A percentile compares a stretch with the other conserved stretches of the same genome.
These are phyloP conservation scores for Coemansia sp. DNA, from an alignment of 371 early-diverging fungal species.

Conservation along the genomic window DNA sequence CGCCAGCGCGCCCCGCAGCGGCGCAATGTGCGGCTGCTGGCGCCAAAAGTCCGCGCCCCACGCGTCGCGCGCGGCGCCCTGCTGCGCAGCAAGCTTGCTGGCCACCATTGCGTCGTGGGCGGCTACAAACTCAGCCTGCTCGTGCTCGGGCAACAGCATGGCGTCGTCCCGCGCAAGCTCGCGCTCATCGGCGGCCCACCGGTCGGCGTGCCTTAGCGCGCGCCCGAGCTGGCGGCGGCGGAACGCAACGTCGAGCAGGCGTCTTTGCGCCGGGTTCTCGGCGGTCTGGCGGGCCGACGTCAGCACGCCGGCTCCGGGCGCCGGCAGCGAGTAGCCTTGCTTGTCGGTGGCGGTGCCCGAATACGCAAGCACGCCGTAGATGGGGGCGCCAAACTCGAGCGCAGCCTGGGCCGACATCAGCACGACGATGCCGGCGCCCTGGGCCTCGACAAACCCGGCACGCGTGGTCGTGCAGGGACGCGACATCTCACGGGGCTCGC, in stretches of 20 bases:
- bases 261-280: constrained; percentile 67
- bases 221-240: constrained; percentile 78
- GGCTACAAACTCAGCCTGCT: neutral
- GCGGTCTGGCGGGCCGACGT: constrained; percentile 82
- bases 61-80: constrained; percentile 53
- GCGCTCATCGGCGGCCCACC: constrained; percentile 67
- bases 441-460: constrained; percentile 94
- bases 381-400: constrained; percentile 91
- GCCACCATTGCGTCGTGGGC: neutral
- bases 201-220: constrained; percentile 78
- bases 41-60: constrained; percentile 73
- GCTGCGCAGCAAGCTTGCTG: constrained; percentile 15
- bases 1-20: constrained; percentile 89
- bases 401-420: constrained; percentile 91
- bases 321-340: constrained; percentile 91
- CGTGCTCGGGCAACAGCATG: neutral
- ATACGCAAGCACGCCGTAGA: constrained; percentile 89
- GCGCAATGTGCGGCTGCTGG: constrained; percentile 73
- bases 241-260: constrained; percentile 83
- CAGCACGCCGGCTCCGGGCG: constrained; percentile 93
- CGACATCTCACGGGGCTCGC: constrained; percentile 89
- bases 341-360: constrained; percentile 94
- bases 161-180: neutral
- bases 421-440: constrained; percentile 90
- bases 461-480: constrained; percentile 92